These are phyloP conservation scores for Lichenothelia convexa DNA, from an alignment of 495 filamentous ascomycete species.

Conservation along the genomic window DNA sequence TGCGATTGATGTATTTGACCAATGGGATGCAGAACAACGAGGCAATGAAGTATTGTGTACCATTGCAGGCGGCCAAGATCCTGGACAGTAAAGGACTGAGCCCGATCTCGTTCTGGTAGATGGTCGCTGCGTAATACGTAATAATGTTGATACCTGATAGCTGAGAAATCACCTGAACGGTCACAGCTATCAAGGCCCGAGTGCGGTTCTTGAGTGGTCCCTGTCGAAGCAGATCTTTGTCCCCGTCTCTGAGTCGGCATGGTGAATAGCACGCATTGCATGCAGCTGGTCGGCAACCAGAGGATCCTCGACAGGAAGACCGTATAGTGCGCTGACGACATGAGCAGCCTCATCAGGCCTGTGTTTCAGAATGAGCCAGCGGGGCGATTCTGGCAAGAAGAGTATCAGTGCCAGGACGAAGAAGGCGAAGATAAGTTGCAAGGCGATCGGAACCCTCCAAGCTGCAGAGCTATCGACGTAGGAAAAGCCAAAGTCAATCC, in stretches of 20 bases:
- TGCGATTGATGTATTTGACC: slow-evolving; percentile 36
- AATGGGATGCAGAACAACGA: slow-evolving; percentile 31
- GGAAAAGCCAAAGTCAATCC: slow-evolving; percentile 28
- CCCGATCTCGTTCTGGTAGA: slow-evolving; percentile 39
- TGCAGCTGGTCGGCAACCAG: slow-evolving; percentile 7
- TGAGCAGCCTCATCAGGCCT: slow-evolving; percentile 1
- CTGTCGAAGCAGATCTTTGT: slow-evolving; percentile 46
- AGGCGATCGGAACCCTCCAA: slow-evolving; percentile 31
- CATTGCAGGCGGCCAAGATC: slow-evolving; percentile 24
- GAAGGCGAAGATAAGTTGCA: slow-evolving; percentile 26
- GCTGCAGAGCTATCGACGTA: slow-evolving; percentile 22
- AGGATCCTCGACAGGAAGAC: slow-evolving; percentile 7
- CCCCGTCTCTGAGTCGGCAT: slow-evolving; percentile 53
- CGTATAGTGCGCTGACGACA: slow-evolving; percentile 13
- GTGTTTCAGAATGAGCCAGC: slow-evolving; percentile 15
- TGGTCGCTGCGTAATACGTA: slow-evolving; percentile 39
- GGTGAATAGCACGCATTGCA: slow-evolving; percentile 42
- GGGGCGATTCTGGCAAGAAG: slow-evolving; percentile 22
- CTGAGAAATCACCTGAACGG: slow-evolving; percentile 11
- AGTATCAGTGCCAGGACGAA: slow-evolving; percentile 15
- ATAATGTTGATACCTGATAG: slow-evolving; percentile 42
- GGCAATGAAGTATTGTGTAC: slow-evolving; percentile 34
- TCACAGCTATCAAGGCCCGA: not conserved
- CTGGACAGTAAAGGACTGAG: slow-evolving; percentile 23
- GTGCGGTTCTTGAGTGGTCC: no score